Base-by-base conservation (phyloP, 2,329 filamentous ascomycete genomes). In the Penicillium sp. region DNA sequence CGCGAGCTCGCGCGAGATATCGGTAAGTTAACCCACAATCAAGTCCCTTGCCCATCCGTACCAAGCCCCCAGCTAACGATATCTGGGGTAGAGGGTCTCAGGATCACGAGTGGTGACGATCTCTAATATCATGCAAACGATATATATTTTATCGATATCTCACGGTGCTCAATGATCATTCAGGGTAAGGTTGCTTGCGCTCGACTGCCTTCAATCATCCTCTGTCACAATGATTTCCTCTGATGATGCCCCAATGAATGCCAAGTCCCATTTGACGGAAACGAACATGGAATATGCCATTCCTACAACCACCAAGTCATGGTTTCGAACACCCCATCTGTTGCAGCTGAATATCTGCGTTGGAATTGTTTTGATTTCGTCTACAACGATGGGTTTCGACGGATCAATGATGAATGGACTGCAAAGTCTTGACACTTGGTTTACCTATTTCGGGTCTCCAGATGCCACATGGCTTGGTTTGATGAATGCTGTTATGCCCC, bases 351-450 rank as follows among this genome's bases (percentile, higher is more conserved):
- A 55, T 21, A 7, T 22, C 14, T 33, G 26, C 22, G 43, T 55
- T 19, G 24, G 27, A 8, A 50, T 29, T 8, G 21, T 55, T 1
- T 7, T 58, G 11, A 11, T 58, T 3, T 54, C 31, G 33, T 48
- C 54, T 29, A 48, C 45, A 1, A 48, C 54, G 6, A 24, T 43
- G n/a, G 57, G 57, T 13, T 60, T 54, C 39, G 57, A 60, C 21
- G 48, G 45, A 5, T 57, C 54, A 5, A 41, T 60, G 19, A 62
- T 68, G 60, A 74, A 74, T 53, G 70, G 70, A 16, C 68, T 74
- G 1, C 63, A 73, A 52, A 66, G 71, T 4, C 59, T 76, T 5
- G 49, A 63, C 7, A 63, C 64, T 54, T 75, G 73, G 73, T 57
- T 70, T 9, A 39, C 48, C 3, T 72, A 70, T 53, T 68, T 74